phyloP scores from a whole-genome alignment of 108 stramenopile species.

The Pseudonitzschia pungens region DNA sequence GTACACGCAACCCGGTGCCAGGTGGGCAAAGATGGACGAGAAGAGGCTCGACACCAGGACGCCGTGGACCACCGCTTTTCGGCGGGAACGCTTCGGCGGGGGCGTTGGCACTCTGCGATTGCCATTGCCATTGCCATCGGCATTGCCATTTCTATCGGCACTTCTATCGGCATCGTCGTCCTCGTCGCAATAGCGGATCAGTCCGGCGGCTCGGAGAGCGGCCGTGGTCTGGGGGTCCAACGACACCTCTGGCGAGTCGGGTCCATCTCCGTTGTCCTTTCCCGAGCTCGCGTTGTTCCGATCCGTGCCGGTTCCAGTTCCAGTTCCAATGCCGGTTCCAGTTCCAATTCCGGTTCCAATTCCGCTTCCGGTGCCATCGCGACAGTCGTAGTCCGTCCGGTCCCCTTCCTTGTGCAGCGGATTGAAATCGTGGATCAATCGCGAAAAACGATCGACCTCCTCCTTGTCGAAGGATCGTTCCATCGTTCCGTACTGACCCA shows the following conservation, averaged over 20 bases:
- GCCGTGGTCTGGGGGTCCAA: not conserved
- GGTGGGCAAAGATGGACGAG: constrained; percentile 78
- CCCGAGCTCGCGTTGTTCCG: too few species aligned
- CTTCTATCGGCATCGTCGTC: not conserved
- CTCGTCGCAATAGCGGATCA: constrained; percentile 11
- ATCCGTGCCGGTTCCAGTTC: too few species aligned
- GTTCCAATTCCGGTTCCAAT: too few species aligned
- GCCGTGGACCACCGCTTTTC: constrained; percentile 65
- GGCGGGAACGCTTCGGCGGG: too few species aligned
- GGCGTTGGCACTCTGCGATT: not conserved
- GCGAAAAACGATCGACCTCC: constrained; percentile 54
- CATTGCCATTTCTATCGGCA: not conserved
- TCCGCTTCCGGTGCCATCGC: too few species aligned
- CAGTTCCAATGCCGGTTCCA: too few species aligned
- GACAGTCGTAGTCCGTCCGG: not conserved
- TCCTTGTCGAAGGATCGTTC: constrained; percentile 49
- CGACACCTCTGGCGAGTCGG: not conserved
- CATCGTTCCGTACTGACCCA: constrained; percentile 63
- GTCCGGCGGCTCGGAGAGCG: constrained; percentile 7
- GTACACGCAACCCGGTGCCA: constrained; percentile 78
- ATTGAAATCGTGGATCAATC: constrained; percentile 67
- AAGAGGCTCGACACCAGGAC: constrained; percentile 77
- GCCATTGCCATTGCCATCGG: not conserved
- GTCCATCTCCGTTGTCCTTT: too few species aligned
- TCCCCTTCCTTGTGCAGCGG: constrained; percentile 51